phyloP scores from a whole-genome alignment of 2,329 filamentous ascomycete genomes.

The Fusarium mundagurra region DNA sequence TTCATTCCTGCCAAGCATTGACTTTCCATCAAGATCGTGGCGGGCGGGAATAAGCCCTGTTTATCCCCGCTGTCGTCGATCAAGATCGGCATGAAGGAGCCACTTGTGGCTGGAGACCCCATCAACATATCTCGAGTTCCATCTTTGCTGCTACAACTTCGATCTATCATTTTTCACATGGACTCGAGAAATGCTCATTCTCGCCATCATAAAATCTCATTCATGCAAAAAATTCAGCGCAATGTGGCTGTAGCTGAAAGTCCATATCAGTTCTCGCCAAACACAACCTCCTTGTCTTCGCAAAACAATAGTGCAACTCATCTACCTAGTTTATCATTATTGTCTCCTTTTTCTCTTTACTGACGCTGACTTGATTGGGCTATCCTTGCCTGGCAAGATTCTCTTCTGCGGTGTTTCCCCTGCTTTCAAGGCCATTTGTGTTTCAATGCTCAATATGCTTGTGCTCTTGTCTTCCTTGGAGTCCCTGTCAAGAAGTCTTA shows the following conservation, averaged over 20 bases:
- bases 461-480: constrained; percentile 12
- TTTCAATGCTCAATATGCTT: constrained; percentile 27
- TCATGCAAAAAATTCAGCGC: too few species aligned
- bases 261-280: background rate
- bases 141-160: background rate
- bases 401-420: background rate
- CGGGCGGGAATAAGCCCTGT: constrained; percentile 16
- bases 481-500: constrained; percentile 29
- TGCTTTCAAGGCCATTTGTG: constrained; percentile 18
- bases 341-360: constrained; percentile 1
- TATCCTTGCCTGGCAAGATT: background rate
- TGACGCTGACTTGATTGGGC: background rate
- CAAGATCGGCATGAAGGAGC: constrained; percentile 22
- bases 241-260: background rate
- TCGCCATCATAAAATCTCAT: background rate
- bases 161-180: background rate
- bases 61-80: constrained; percentile 24
- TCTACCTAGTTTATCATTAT: background rate
- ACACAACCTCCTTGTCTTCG: background rate
- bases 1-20: constrained; percentile 22
- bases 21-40: constrained; percentile 26
- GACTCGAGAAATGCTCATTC: background rate
- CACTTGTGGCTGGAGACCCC: constrained; percentile 29
- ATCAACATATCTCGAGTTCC: background rate
- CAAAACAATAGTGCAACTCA: background rate